Base-by-base conservation (phyloP, 2,329 filamentous ascomycete genomes). In the Talaromyces amestolkiae region DNA sequence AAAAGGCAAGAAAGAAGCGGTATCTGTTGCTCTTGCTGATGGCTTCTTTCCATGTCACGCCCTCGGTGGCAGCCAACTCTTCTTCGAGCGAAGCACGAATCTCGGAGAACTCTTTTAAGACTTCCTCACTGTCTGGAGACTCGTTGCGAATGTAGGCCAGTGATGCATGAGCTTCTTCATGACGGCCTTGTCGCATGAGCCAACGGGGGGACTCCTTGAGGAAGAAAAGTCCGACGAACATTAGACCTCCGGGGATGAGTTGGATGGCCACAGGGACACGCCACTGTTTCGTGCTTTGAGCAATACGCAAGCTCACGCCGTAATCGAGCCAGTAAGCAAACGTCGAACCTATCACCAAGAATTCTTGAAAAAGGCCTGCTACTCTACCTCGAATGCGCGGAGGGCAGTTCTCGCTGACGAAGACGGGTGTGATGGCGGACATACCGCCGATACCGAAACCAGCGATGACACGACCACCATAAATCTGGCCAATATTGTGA, bases 151-250 rank as follows among this genome's bases (percentile, higher is more conserved):
- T 78, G 64, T 77, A 77, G 10, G 75, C 72, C 1, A 80, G 70
- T 0, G 76, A 75, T 11, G 69, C 66, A 9, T 75, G 76, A 0
- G 83, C 83, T 22, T 82, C 80, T 4, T 79, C 73, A 19, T 80
- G 72, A 2, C 79, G 78, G 63, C 81, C 80, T 74, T 84, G 81
- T 69, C 82, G 81, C n/a, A 83, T 80, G n/a, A 85, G 77, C 82
- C 82, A 85, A 19, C 83, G 80, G 1, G 84, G 82, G 2, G 79
- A 82, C 66, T 85, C 83, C 62, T 83, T 83, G 54, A 84, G 77
- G 72, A 84, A 84, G 53, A 83, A 70, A 15, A 85, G 77, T 0
- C 83, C 83, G 3, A 78, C 69, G 10, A 86, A 70, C 61, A 86
- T 79, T n/a, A 85, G 69, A 0, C 77, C 78, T 17, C 83, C 83